Conservation (phyloP, 768 basidiomycete species). For the Trametes cubensis region DNA sequence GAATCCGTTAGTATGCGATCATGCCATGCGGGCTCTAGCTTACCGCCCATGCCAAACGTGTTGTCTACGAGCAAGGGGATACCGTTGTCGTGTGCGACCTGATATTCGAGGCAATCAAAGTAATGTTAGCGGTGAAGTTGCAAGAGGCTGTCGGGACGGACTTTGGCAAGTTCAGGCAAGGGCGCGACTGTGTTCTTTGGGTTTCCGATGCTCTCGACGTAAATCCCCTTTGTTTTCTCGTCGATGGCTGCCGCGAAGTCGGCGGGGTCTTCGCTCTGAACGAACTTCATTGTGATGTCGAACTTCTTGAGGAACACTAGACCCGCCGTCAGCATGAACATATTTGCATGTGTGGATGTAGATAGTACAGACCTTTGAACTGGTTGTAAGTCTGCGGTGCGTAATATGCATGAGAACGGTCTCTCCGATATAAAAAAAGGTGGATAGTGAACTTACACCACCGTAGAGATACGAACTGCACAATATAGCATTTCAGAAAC, state of each 20-base stretch:
- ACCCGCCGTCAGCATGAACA: background rate
- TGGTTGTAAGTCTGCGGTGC: slow-evolving; percentile 62
- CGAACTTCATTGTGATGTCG: slow-evolving; percentile 68
- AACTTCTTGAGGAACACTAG: slow-evolving; percentile 71
- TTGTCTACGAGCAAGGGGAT: slow-evolving; percentile 85
- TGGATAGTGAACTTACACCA: slow-evolving; percentile 46
- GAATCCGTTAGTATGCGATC: background rate
- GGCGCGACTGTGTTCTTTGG: slow-evolving; percentile 70
- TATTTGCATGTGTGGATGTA: background rate
- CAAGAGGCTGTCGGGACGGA: slow-evolving; percentile 24
- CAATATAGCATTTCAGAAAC: background rate
- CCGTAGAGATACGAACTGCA: slow-evolving; percentile 66
- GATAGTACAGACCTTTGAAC: slow-evolving; percentile 54
- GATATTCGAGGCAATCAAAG: background rate
- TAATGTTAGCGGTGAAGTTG: no score
- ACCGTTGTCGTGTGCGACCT: slow-evolving; percentile 71
- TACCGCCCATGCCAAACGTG: slow-evolving; percentile 73
- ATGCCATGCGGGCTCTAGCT: background rate
- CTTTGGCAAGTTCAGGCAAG: slow-evolving; percentile 71
- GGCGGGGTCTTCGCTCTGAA: slow-evolving; percentile 56
- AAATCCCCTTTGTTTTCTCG: slow-evolving; percentile 78
- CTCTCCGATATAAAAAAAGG: background rate
- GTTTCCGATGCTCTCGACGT: slow-evolving; percentile 80
- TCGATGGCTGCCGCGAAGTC: slow-evolving; percentile 72
- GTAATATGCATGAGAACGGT: background rate